Base-by-base conservation (phyloP, 83 land plant species). In the Picea mariana region DNA sequence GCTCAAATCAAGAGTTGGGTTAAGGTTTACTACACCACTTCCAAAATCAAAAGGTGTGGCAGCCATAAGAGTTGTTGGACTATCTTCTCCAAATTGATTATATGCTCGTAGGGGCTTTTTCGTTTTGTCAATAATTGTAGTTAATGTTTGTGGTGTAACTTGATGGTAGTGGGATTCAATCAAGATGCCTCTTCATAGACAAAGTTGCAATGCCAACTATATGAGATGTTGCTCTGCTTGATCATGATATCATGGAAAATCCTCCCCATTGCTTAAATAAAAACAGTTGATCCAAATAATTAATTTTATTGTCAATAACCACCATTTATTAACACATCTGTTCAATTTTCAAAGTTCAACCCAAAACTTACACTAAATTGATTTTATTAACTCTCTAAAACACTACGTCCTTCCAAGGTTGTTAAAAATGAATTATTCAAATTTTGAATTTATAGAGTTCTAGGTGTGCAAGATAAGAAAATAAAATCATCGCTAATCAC, bases 181-280 rank as follows among this genome's bases (percentile, higher is more conserved):
- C 62, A 26, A 91, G 95, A 78, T 92, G 86, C 75, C 87, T 87
- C 86, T 92, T 88, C 84, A 86, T 92, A 24, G 92, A 58, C 27
- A 34, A 91, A 6, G 97, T 93, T 49, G 95, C 95, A 82, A 95
- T 89, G 3, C 95, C 97, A 31, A 93, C 90, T 59, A 93, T 88
- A 87, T 92, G 95, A 44, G 97, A 95, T 63, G 95, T 91, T 21
- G 95, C 97, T 95, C 91, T 95, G 82, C 97, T 95, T 40, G 95
- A 89, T 42, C 97, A 93, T 62, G 97, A 95, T 27, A 95, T 82
- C 91, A 95, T 85, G 17, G 97, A 93, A 86, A 92, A 95, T 31
- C 81, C 89, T 81, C 92, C 89, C 47, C 97, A 34, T 95, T 92
- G 90, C 67, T 23, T 34, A 60, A 80, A 84, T n/a, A 77, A 26